phyloP scores from a whole-genome alignment of 331 rosid genomes.

The Malus hybrid region DNA sequence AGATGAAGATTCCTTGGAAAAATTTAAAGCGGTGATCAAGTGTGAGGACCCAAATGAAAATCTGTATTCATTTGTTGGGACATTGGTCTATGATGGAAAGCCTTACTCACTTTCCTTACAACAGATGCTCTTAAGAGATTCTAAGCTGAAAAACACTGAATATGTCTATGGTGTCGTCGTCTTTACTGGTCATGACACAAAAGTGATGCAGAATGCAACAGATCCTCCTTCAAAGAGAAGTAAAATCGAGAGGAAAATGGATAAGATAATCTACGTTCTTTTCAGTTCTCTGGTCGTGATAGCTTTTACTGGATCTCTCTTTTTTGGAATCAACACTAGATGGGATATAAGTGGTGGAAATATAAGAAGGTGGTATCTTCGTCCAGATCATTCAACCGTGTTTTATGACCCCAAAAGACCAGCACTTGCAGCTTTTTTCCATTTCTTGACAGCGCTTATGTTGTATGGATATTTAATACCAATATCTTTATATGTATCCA shows the following conservation, averaged over 20 bases:
- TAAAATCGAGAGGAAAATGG: conserved; percentile 77
- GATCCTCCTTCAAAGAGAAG: conserved; percentile 90
- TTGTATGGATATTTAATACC: conserved; percentile 83
- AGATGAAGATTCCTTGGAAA: conserved; percentile 39
- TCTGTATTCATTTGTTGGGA: conserved; percentile 67
- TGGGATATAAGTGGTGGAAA: conserved; percentile 31
- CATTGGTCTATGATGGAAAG: conserved; percentile 31
- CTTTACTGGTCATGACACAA: conserved; percentile 78
- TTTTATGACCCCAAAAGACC: conserved; percentile 48
- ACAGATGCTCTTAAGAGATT: conserved; percentile 71
- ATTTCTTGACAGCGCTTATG: conserved; percentile 83
- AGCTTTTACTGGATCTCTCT: conserved; percentile 58
- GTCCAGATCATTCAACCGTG: conserved; percentile 43
- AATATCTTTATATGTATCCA: conserved; percentile 80
- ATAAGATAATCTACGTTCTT: conserved; percentile 70
- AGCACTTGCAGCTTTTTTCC: conserved; percentile 47
- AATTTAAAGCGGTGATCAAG: conserved; percentile 45
- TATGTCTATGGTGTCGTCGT: conserved; percentile 55
- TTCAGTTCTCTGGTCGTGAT: conserved; percentile 58
- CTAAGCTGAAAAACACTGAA: conserved; percentile 82
- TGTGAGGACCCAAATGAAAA: conserved; percentile 94
- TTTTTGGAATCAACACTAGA: conserved; percentile 52
- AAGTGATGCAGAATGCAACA: conserved; percentile 77
- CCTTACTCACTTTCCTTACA: conserved; percentile 59
- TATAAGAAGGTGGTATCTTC: conserved; percentile 73